Evolutionary conservation across 78 protist species (phyloP), one percentile per base, ranked within the genome.

Genomic region (Cyanophora paradoxa): DNA sequence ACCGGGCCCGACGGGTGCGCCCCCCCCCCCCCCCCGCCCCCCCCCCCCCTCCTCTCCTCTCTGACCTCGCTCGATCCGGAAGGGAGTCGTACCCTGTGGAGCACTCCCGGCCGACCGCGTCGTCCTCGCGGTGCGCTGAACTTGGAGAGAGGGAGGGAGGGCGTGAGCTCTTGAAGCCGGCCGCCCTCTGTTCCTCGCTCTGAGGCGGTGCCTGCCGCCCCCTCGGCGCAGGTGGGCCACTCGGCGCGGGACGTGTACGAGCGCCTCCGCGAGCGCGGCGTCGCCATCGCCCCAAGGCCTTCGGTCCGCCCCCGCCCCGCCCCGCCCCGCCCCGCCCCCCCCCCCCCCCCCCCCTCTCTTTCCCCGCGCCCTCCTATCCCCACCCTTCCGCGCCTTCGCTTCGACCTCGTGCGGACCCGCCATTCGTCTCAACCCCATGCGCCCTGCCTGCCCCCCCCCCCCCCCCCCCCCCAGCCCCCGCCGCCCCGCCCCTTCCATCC

Each of bases 191-290:
- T 44, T 13, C 13, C 50, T 44, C 50, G 7, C 13, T 44, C 50
- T 44, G 24, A 7, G 7, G 7, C 50, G 7, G 24, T 44, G 24
- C 50, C 50, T 44, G 24, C 50, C 50, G 7, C 50, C 13, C 50
- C 50, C n/a, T n/a, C n/a, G 33, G 13, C 26, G 62, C 34, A n/a
- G 5, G 62, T 42, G 8, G 74, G 74, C 44, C 74, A 68, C 62
- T 68, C 74, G 19, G 59, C 74, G 31, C 61, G 74, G 20, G 74
- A 48, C 46, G 63, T 68, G 44, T 36, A 46, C 34, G 17, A 17
- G 31, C 6, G 20, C 36, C 56, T 64, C 28, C 37, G 1, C 17
- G 36, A 7, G 31, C 2, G 31, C 34, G 72, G 57, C 26, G 57
- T n/a, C 41, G 6, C 58, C 40, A 31, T 66, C 16, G 40, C 6